phyloP scores from a whole-genome alignment of 2,329 filamentous ascomycete genomes.

The Apiospora malaysiana region DNA sequence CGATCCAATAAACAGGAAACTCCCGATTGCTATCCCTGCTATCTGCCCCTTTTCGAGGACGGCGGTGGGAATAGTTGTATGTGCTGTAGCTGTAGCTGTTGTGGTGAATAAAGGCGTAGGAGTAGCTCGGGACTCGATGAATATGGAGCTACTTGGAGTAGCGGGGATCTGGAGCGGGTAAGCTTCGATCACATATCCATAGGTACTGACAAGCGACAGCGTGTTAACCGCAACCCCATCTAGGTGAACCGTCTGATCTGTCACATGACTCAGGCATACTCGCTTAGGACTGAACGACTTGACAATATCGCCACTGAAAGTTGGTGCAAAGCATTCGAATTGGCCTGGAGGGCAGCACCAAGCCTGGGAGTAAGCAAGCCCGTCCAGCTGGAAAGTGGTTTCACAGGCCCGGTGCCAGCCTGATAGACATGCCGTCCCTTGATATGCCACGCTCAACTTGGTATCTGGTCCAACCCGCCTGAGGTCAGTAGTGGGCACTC shows the following conservation, averaged over 20 bases:
- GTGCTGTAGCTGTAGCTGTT: too few species aligned
- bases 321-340: neutral
- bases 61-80: too few species aligned
- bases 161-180: neutral
- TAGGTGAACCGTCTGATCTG: too few species aligned
- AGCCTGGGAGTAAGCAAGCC: neutral
- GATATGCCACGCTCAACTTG: neutral
- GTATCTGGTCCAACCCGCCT: neutral
- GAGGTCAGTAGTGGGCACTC: neutral
- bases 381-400: neutral
- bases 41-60: neutral
- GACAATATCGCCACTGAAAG: too few species aligned
- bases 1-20: neutral
- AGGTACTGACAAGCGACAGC: neutral
- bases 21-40: neutral
- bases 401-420: neutral
- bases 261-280: neutral
- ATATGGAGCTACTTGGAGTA: neutral
- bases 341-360: neutral
- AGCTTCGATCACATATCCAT: neutral
- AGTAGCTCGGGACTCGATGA: too few species aligned
- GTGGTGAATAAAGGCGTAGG: too few species aligned
- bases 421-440: neutral
- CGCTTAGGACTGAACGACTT: neutral
- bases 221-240: neutral